Conservation (phyloP, 768 basidiomycete species). For the Collybiopsis luxurians region DNA sequence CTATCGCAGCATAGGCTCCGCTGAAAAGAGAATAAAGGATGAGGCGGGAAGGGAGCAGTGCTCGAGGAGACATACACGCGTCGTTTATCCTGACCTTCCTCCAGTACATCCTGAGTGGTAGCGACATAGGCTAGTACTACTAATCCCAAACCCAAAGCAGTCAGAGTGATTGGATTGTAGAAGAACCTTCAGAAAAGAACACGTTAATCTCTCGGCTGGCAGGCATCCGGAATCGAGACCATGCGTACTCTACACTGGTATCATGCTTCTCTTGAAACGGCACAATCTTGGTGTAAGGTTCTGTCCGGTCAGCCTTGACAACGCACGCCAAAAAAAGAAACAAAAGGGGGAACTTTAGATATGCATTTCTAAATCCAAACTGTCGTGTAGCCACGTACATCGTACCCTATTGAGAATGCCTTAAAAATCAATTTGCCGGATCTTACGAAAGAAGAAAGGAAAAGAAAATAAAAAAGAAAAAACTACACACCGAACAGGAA, state of each 20-base stretch:
- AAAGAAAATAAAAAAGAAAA: background rate
- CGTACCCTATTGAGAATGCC: too few species aligned
- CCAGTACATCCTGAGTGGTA: conserved; percentile 79
- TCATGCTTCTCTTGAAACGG: conserved; percentile 85
- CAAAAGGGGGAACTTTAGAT: background rate
- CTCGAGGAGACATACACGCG: conserved; percentile 55
- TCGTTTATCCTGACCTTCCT: conserved; percentile 79
- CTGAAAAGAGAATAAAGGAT: conserved; percentile 33
- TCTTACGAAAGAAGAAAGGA: too few species aligned
- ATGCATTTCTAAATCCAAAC: background rate
- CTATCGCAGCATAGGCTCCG: conserved; percentile 73
- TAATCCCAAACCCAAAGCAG: conserved; percentile 66
- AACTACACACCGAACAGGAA: conserved; percentile 70
- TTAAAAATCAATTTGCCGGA: too few species aligned
- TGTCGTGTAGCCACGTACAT: conserved; percentile 53
- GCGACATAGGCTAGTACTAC: conserved; percentile 76
- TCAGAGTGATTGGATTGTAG: conserved; percentile 80
- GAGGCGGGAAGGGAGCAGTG: conserved; percentile 10
- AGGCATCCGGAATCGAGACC: conserved; percentile 8
- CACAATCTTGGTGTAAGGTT: conserved; percentile 77
- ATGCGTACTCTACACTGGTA: conserved; percentile 75
- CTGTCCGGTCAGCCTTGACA: conserved; percentile 78
- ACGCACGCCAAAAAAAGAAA: background rate
- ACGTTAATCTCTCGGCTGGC: background rate
- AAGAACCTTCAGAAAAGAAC: conserved; percentile 59